These are phyloP conservation scores for Aureobasidium mangrovei DNA, from an alignment of 2,329 filamentous ascomycete species.

Conservation along the genomic window DNA sequence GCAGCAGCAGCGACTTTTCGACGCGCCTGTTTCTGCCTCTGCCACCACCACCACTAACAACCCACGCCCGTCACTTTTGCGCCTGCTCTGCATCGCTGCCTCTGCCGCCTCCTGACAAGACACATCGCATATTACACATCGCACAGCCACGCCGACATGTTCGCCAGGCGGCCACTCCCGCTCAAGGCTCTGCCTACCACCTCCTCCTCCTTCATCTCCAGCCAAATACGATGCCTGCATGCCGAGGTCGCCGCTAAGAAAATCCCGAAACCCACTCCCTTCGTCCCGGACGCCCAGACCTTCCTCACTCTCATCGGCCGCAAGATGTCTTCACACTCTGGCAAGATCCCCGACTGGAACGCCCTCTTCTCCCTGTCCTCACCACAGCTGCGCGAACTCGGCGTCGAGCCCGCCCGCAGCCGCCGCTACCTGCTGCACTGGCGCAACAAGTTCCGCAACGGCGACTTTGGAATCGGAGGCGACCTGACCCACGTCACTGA, in stretches of 20 bases:
- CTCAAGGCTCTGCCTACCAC: slow-evolving; percentile 5
- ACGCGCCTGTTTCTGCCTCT: neutral
- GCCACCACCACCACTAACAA: neutral
- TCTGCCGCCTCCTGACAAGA: no score
- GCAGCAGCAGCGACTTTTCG: slow-evolving; percentile 8
- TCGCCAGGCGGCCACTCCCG: slow-evolving; percentile 8
- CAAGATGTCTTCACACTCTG: slow-evolving; percentile 67
- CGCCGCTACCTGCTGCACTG: slow-evolving; percentile 79
- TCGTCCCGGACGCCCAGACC: slow-evolving; percentile 74
- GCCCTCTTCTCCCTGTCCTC: slow-evolving; percentile 77
- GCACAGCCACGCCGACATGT: slow-evolving; percentile 8
- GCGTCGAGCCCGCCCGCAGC: slow-evolving; percentile 75
- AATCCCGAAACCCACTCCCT: slow-evolving; percentile 68
- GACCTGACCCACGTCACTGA: slow-evolving; percentile 67
- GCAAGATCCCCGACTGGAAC: slow-evolving; percentile 87
- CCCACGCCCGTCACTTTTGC: neutral
- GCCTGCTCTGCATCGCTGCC: neutral
- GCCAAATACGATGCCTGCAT: slow-evolving; percentile 28
- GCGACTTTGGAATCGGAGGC: slow-evolving; percentile 70
- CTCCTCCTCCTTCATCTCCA: slow-evolving; percentile 2
- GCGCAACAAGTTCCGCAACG: slow-evolving; percentile 74
- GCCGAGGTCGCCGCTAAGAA: slow-evolving; percentile 32
- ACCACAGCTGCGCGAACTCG: slow-evolving; percentile 68
- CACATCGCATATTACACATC: neutral
- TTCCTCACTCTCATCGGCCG: slow-evolving; percentile 91